Base-by-base conservation (phyloP, 108 stramenopile species). In the Bacterosira constricta region DNA sequence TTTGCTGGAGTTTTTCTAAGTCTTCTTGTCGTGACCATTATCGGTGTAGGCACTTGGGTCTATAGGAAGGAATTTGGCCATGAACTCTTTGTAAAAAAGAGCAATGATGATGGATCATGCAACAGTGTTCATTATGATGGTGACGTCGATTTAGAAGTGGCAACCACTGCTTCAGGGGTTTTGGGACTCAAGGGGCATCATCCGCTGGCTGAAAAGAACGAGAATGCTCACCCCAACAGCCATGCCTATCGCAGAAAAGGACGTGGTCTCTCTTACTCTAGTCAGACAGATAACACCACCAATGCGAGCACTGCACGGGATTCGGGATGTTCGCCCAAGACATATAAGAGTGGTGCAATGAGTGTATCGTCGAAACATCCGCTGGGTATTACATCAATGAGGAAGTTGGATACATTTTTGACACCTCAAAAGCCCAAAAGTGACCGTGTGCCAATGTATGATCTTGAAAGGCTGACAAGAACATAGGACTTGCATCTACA, bases 161-260 rank as follows among this genome's bases (percentile, higher is more conserved):
- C 52, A 44, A 55, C 50, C 20, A 72, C 62, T 6, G 53, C 62
- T 15, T 63, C 52, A 35, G 71, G 71, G 27, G 52, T 63, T 0
- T 61, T 72, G 42, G 71, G 71, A 32, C 47, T 62, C 11, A 72
- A 72, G 42, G 71, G 71, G 36, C 71, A 72, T 56, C 71, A 72
- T 42, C 71, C 71, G 0, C 34, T n/a, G 18, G 55, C 71, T 62
- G 52, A 26, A 34, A 35, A 52, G 17, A 41, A 61, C 18, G 69
- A 72, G 39, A 72, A 72, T 25, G 31, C 39, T 31, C 41, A 63
- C 29, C 71, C 71, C n/a, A 72, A 72, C 32, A 36, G 61, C 20
- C 32, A n/a, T 52, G 51, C 47, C n/a, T 66, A 39, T 54, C 52
- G 36, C 30, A 11, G 51, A 17, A 47, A 20, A 38, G 52, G 51